Base-by-base conservation (phyloP, 352 stramenopile genomes). In the Phytopythium vexans region DNA sequence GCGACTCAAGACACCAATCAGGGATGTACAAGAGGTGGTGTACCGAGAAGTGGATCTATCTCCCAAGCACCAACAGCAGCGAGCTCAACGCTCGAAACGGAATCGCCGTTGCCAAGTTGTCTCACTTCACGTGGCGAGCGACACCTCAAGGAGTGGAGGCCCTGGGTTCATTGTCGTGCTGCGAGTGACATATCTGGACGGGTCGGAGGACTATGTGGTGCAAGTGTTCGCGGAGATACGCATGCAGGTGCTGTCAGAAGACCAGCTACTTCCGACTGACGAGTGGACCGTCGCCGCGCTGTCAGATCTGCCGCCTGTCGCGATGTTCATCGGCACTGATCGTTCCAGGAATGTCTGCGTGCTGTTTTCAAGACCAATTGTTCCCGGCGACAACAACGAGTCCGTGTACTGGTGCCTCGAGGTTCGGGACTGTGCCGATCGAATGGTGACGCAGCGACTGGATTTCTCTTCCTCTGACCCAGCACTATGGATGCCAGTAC, bases 151-250 rank as follows among this genome's bases (percentile, higher is more conserved):
- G 12, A 6, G 39, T 12, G 39, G 21, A 12, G 5, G 39, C 16
- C n/a, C 33, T 3, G 16, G 56, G 2, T 77, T 77, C 45, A 41
- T 77, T 7, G 39, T 73, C 6, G 60, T 65, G 1, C 15, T 54
- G 14, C 48, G 16, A 37, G 42, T 58, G 27, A 52, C 51, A 21
- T 64, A 62, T n/a, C 38, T 47, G 12, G 63, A 64, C 27, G 39
- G 44, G 7, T 45, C 48, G 0, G 41, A 38, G 3, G 14, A 56
- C n/a, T 70, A 43, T 37, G 31, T 45, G 21, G 62, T 67, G 11
- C 71, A 79, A 59, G 72, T 77, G 9, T 82, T 70, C 41, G 70
- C 64, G 10, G 58, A 72, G 40, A 48, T 49, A 16, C 42, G 40
- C 1, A 72, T 74, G 64, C 52, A 32, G 27, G 41, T 53, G 14